Evolutionary conservation across 805 yeast genomes (phyloP), one percentile per base, ranked within the genome.

Genomic region (Debaryomyces prosopidis): DNA sequence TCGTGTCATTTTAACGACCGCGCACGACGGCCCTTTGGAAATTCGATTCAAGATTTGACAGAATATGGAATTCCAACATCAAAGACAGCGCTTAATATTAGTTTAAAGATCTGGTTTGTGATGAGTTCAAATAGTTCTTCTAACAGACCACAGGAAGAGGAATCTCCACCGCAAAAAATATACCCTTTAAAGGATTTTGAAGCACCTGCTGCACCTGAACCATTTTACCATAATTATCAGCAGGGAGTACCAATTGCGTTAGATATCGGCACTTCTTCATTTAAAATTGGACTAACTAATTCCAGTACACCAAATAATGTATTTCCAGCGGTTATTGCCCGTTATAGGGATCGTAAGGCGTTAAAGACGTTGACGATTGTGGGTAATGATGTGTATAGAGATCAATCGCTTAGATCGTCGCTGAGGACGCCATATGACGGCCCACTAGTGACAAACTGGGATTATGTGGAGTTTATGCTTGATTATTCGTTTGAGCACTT

Each of bases 361-460:
- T 73, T 71, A 47, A 73, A 69, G 47, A 74, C 82, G 4, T 75
- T 86, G 52, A 81, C 94, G 0, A 75, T 87, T 46, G 82, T 89
- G 2, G 99, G 99, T 2, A 81, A 86, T 55, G 98, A 92, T 62
- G 80, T 83, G 15, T 81, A 75, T 57, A 59, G 87, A 26, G 98
- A 91, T 55, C 77, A 84, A 7, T 68, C 85, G 1, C 77, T 87
- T 38, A 79, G 84, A 50, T 75, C 87, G 14, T 84, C 84, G 43
- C 78, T 88, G 28, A 83, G 80, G 55, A 73, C 88, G 4, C 96
- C 97, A 0, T 92, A 79, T 59, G 99, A 94, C 63, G 96, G 96
- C 0, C 79, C 88, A 4, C 69, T 89, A 53, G 73, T 94, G 30
- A 84, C 95, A 19, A 95, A 91, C 62, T 95, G 98, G 98, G 98